Evolutionary conservation across 495 filamentous ascomycete species (phyloP), one percentile per base, ranked within the genome.

Genomic region (Lasiosphaeria hispida): DNA sequence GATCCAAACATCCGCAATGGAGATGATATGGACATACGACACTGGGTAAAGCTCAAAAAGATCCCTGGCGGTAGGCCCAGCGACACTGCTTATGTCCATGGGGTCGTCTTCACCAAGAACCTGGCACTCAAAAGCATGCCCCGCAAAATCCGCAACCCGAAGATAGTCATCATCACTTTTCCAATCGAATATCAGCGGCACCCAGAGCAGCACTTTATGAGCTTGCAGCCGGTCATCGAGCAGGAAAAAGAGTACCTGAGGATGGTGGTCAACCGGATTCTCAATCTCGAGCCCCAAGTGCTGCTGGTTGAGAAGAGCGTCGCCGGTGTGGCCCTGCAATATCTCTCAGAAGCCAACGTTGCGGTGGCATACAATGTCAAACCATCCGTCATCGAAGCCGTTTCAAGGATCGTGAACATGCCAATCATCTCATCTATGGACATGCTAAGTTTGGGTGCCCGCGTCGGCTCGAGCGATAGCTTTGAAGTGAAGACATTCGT

Each of bases 11-110:
- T 96, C 18, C 86, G 92, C 49, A 80, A 79, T 45, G 91, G 90
- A 2, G 95, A 99, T 65, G 89, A 93, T 64, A 96, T 97, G 74
- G 93, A 99, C 69, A 96, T 99, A 59, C 84, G 94, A n/a, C 93
- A 97, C 65, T 99, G 96, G 65, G 87, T 99, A 43, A 99, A 99
- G 71, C 74, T 99, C 17, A 99, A 99, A 66, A 95, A 95, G 67
- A 92, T 97, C 6, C 87, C 92, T 1, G 92, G 93, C 15, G 94
- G 92, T 30, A 83, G 81, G 50, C 94, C 94, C 40, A 84, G 88
- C 14, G 95, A 99, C 72, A 97, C 94, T 3, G 85, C 85, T 9
- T 97, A 97, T 69, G 87, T 99, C 30, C 95, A 94, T 34, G 95
- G 95, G 0, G 85, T 99, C 10, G 92, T 97, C 9, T 99, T 97